Evolutionary conservation across 1,284 basidiomycete genomes (phyloP).

Genomic region (Puccinia horiana): DNA sequence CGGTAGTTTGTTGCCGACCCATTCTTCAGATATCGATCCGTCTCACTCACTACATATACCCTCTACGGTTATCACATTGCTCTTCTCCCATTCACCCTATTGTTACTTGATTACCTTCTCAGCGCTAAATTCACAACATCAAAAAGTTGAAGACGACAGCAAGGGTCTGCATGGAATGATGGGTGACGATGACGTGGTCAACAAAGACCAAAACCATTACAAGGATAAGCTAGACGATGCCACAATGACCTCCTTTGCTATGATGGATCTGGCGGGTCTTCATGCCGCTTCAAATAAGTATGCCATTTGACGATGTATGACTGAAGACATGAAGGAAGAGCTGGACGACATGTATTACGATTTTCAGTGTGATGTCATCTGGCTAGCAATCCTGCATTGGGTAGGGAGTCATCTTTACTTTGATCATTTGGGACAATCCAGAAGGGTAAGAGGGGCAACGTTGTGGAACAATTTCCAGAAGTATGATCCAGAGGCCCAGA

Average conservation of each 20-base stretch:
- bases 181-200: not conserved
- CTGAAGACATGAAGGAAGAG: not conserved
- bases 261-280: not conserved
- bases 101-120: too few species aligned
- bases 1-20: too few species aligned
- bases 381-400: not conserved
- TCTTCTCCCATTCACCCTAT: too few species aligned
- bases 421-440: not conserved
- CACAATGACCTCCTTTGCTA: not conserved
- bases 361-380: not conserved
- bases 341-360: not conserved
- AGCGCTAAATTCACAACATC: not conserved
- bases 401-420: not conserved
- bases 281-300: not conserved
- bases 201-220: not conserved
- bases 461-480: constrained; percentile 11
- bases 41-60: too few species aligned
- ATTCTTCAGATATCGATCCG: too few species aligned
- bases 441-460: not conserved
- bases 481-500: not conserved
- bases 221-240: not conserved
- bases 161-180: not conserved
- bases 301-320: not conserved
- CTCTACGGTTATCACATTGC: too few species aligned
- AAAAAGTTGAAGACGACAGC: not conserved